These are phyloP conservation scores for Fonsecaea nubica DNA, from an alignment of 2,329 filamentous ascomycete genomes.

Conservation along the genomic window DNA sequence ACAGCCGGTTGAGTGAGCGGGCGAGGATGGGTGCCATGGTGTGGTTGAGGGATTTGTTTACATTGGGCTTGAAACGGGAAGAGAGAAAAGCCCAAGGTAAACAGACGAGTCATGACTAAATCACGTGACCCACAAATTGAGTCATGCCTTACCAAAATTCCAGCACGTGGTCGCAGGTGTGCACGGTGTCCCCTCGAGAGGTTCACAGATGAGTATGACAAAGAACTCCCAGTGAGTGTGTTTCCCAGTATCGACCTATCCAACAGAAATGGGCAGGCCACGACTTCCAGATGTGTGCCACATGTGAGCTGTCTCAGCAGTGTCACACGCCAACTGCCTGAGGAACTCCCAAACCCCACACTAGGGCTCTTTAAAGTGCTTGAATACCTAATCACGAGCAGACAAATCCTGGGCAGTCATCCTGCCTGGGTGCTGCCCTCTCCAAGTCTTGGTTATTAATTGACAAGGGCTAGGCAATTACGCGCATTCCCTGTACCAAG, in stretches of 20 bases:
- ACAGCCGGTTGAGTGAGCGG: slow-evolving; percentile 72
- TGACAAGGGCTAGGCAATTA: neutral
- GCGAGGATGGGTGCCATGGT: slow-evolving; percentile 65
- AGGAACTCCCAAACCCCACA: slow-evolving; percentile 20
- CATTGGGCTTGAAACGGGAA: neutral
- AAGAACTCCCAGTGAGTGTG: neutral
- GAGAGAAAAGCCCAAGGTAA: slow-evolving; percentile 10
- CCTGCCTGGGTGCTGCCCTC: neutral
- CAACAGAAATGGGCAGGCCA: neutral
- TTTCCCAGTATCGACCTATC: neutral
- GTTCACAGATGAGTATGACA: neutral
- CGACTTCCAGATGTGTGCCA: slow-evolving; percentile 1
- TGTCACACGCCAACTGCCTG: neutral
- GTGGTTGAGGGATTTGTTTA: slow-evolving; percentile 48
- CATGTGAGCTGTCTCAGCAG: neutral
- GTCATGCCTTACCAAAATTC: neutral
- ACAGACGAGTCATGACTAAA: slow-evolving; percentile 22
- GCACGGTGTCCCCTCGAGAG: no score
- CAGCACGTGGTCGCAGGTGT: neutral
- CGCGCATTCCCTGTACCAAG: neutral
- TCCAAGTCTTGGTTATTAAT: neutral
- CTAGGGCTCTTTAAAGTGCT: slow-evolving; percentile 10
- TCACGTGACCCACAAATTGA: slow-evolving; percentile 16
- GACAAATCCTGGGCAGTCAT: neutral
- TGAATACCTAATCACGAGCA: neutral